Evolutionary conservation across 805 yeast species (phyloP), one percentile per base, ranked within the genome.

Genomic region (Saturnispora serradocipensis): DNA sequence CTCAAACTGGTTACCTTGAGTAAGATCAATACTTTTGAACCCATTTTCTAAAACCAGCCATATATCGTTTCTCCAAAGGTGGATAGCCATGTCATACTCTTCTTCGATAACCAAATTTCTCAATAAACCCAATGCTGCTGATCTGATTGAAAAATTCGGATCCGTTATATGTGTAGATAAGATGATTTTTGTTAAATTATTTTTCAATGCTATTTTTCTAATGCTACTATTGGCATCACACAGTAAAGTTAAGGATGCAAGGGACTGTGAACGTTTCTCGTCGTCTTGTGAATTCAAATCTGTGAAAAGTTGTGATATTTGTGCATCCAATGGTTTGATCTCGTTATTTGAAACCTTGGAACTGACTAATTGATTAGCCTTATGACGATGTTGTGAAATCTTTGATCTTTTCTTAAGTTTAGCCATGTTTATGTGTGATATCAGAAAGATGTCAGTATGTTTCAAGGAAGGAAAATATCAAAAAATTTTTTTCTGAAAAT

Each of bases 61-160:
- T 42, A 91, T 80, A 55, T 85, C 81, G 16, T 81, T 80, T 62
- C 97, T 78, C 86, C 95, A 85, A 50, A 86, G 65, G 64, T 78
- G 80, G 20, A 79, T 77, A 27, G 88, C 80, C 36, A 88, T 76
- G 56, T 88, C 95, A 59, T 87, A 83, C 20, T 97, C 97, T 67
- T 89, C 96, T 61, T 88, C 96, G 49, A 88, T 73, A 3, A 85
- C 83, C 51, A 91, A 62, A 62, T 86, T 88, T 63, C 96, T 77
- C 56, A 93, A 69, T 24, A 91, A 70, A 1, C 96, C 97, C 59
- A 80, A 83, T 1, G 91, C 74, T 16, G 30, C 15, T 27, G 39
- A 28, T 38, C 52, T 43, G n/a, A 49, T 39, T 8, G 28, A 16
- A 8, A 28, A n/a, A 36, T 49, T 43, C 10, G 42, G 9, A 38